phyloP scores from a whole-genome alignment of 768 basidiomycete species.

The Neoboletus magnificus region DNA sequence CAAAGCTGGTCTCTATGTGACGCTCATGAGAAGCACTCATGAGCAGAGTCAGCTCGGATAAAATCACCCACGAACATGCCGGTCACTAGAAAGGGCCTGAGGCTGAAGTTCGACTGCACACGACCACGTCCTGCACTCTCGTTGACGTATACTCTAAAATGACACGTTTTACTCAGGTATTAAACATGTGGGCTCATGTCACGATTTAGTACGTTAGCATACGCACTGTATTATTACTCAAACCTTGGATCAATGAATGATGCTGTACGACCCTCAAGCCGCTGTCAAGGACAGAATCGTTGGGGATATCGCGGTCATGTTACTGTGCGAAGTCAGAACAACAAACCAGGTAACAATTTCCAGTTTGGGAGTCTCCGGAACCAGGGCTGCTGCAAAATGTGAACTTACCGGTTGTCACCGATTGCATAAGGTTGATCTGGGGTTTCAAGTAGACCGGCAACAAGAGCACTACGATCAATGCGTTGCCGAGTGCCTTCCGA shows the following conservation, averaged over 20 bases:
- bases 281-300: neutral
- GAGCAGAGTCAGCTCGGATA: no score
- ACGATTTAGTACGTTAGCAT: neutral
- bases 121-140: neutral
- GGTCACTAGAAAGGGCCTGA: neutral
- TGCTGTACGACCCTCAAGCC: neutral
- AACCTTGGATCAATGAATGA: neutral
- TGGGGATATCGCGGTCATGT: neutral
- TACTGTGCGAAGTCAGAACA: neutral
- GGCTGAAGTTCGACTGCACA: neutral
- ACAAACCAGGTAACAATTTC: neutral
- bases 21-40: neutral
- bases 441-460: neutral
- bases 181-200: neutral
- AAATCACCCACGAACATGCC: neutral
- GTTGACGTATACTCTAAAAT: no score
- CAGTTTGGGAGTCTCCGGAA: neutral
- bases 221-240: neutral
- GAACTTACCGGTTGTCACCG: neutral
- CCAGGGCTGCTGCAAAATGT: neutral
- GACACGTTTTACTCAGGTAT: neutral
- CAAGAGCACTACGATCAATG: neutral
- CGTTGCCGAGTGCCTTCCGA: neutral
- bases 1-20: neutral
- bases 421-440: neutral